A percentile compares a stretch with the other conserved stretches of the same genome.
phyloP scores from a whole-genome alignment of 1,284 basidiomycete genomes.

The Apiotrichum akiyoshidainum region DNA sequence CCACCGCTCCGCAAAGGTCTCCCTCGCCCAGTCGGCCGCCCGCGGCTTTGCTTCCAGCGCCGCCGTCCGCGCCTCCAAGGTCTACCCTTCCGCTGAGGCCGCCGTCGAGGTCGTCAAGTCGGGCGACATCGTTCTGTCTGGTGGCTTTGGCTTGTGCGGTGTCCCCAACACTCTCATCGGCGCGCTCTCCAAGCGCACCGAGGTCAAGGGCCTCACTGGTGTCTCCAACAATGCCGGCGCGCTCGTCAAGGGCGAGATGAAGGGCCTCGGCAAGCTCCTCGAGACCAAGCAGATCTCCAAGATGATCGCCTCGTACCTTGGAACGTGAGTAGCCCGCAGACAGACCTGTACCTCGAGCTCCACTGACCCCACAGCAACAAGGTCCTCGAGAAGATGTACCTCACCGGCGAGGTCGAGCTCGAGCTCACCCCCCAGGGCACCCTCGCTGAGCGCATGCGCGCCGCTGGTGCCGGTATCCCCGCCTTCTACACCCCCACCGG shows the following conservation, averaged over 20 bases:
- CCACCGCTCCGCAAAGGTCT: constrained; percentile 2
- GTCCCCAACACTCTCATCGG: constrained; percentile 72
- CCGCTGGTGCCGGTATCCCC: constrained; percentile 90
- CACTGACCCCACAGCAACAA: constrained; percentile 43
- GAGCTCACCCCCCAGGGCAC: constrained; percentile 89
- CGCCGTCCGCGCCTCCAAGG: constrained; percentile 54
- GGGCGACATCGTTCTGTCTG: constrained; percentile 72
- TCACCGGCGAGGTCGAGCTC: constrained; percentile 76
- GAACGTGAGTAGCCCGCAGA: constrained; percentile 45
- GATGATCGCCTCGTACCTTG: constrained; percentile 83
- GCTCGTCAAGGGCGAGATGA: constrained; percentile 16
- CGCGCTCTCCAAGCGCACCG: constrained; percentile 68
- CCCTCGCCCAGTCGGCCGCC: neutral
- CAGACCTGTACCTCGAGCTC: too few species aligned
- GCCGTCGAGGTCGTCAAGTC: constrained; percentile 78
- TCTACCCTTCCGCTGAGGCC: constrained; percentile 73
- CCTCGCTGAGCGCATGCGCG: constrained; percentile 83
- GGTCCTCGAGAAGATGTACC: constrained; percentile 61
- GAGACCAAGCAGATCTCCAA: constrained; percentile 70
- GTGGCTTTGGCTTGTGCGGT: constrained; percentile 56
- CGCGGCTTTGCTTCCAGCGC: constrained; percentile 17
- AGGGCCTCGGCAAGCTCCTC: constrained; percentile 63
- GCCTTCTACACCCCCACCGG: constrained; percentile 96
- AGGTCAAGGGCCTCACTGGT: constrained; percentile 69
- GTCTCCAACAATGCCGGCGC: constrained; percentile 86